Conservation (phyloP, 345 rosid genomes). For the Eucalyptus viminalis region DNA sequence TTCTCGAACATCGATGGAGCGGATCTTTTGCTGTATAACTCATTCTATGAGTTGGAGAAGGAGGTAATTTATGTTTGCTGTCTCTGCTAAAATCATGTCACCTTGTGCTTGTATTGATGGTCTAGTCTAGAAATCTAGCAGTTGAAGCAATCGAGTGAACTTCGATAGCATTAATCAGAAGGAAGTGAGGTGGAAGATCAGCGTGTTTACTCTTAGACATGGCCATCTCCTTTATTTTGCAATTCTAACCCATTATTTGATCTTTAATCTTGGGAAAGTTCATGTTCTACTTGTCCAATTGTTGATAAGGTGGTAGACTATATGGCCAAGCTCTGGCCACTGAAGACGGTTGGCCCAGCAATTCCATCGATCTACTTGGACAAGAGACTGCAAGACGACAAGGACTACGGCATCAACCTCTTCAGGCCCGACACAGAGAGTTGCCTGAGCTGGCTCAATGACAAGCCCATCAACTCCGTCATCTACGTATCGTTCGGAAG, state of each 20-base stretch:
- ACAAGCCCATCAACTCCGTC: slow-evolving; percentile 4
- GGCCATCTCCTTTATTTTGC: neutral
- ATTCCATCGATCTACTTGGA: slow-evolving; percentile 20
- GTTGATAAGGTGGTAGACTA: neutral
- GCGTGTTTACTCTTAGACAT: neutral
- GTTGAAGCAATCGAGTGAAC: neutral
- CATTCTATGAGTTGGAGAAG: slow-evolving; percentile 11
- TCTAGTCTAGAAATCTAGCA: neutral
- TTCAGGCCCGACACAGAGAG: neutral
- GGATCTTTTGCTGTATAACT: slow-evolving; percentile 9
- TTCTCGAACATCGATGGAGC: slow-evolving; percentile 10
- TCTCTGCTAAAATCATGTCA: neutral
- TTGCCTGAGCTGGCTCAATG: slow-evolving; percentile 3
- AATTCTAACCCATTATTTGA: neutral
- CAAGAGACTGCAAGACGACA: neutral
- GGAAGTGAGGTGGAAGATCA: neutral
- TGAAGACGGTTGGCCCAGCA: slow-evolving; percentile 7
- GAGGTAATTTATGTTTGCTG: neutral
- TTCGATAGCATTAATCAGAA: neutral
- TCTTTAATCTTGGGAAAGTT: neutral
- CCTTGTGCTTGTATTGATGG: neutral
- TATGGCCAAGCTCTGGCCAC: neutral
- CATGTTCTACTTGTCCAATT: neutral
- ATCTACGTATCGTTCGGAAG: slow-evolving; percentile 17
- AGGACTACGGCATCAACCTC: slow-evolving; percentile 3